Evolutionary conservation across 2,329 filamentous ascomycete species (phyloP).

Genomic region (Cryphonectria naterciae): DNA sequence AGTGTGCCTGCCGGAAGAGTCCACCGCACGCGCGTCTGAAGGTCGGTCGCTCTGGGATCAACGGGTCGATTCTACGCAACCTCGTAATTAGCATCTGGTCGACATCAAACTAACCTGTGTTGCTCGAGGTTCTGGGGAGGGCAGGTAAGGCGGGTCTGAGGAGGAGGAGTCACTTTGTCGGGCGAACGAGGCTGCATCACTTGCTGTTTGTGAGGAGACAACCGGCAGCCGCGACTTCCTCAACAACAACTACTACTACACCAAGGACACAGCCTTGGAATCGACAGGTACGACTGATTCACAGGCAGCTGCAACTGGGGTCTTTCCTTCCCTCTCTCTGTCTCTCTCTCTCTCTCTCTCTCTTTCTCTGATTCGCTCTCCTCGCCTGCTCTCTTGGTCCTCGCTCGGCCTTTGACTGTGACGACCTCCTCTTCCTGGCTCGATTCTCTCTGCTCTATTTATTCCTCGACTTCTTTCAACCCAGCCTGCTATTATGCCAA

Average conservation of each 20-base stretch:
- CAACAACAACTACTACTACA: not conserved
- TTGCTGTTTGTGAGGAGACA: not conserved
- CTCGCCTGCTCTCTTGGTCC: not conserved
- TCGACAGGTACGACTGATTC: constrained; percentile 1
- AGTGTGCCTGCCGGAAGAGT: not conserved
- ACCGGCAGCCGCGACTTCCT: not conserved
- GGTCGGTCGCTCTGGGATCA: not conserved
- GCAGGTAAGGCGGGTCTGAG: not conserved
- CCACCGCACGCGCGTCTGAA: not conserved
- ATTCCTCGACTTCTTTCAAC: not conserved
- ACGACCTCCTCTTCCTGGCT: not conserved
- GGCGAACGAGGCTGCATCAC: not conserved
- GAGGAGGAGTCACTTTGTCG: not conserved
- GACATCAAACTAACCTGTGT: not conserved
- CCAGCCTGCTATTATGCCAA: not conserved
- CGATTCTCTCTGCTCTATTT: not conserved
- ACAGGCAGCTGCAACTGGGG: not conserved
- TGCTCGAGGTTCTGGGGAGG: not conserved
- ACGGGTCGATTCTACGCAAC: not conserved
- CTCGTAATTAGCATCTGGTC: not conserved
- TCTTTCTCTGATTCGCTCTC: not conserved
- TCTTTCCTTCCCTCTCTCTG: not conserved
- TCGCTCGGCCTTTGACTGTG: not conserved
- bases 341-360: no score
- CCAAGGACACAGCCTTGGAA: not conserved